Conservation (phyloP, 768 basidiomycete species). For the Mycena chlorophos region DNA sequence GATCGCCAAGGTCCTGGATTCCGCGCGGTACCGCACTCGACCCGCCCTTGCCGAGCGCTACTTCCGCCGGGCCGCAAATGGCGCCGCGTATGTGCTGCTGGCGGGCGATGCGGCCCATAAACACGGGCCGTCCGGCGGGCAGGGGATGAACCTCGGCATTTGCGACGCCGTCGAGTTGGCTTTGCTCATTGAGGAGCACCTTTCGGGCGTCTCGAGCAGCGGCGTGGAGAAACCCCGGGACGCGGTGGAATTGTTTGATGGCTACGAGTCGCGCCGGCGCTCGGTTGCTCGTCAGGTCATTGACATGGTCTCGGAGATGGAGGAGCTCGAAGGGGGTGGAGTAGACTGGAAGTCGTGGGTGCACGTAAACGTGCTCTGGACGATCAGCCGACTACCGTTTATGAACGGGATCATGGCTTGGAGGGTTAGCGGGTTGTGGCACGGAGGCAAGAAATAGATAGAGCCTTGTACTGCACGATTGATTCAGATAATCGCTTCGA, state of each 20-base stretch:
- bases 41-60: background rate
- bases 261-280: slow-evolving; percentile 31
- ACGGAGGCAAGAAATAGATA: too few relatives aligned
- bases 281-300: slow-evolving; percentile 38
- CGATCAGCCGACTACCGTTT: slow-evolving; percentile 14
- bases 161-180: slow-evolving; percentile 32
- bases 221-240: too few relatives aligned
- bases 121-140: slow-evolving; percentile 12
- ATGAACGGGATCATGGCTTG: slow-evolving; percentile 26
- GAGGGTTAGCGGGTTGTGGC: slow-evolving; percentile 36
- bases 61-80: background rate
- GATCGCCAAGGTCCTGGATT: background rate
- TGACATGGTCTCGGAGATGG: slow-evolving; percentile 29
- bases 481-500: too few relatives aligned
- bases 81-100: background rate
- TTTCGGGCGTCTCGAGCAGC: too few relatives aligned
- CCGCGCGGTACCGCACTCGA: background rate
- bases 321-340: slow-evolving; percentile 19
- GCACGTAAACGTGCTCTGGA: slow-evolving; percentile 7
- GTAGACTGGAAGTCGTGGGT: slow-evolving; percentile 6
- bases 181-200: slow-evolving; percentile 31
- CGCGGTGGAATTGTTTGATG: slow-evolving; percentile 29
- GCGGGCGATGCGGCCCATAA: slow-evolving; percentile 8
- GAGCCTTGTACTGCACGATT: too few relatives aligned
- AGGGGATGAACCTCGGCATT: slow-evolving; percentile 9